Evolutionary conservation across 768 basidiomycete species (phyloP), one percentile per base, ranked within the genome.

Genomic region (Dioszegia crocea): DNA sequence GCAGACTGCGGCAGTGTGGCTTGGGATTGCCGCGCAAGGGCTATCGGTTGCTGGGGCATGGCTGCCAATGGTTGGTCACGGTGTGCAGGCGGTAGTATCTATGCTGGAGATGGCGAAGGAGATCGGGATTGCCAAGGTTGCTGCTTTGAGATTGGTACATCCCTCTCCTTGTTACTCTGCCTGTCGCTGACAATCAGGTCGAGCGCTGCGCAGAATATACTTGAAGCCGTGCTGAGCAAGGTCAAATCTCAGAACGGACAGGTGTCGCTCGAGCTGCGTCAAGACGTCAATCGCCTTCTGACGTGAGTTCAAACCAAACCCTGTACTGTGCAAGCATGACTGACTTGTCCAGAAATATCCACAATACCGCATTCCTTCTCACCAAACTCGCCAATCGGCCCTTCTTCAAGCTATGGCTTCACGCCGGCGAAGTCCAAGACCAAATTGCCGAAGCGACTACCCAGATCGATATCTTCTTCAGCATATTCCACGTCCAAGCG

Each of bases 361-460:
- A 62, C 21, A 29, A 61, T 11, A 65, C 57, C 23, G 55, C 79
- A 39, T 62, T 68, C 1, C 82, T 89, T 63, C 79, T 88, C 26
- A 67, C 80, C 54, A 85, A 83, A 63, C 84, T 88, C 62, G 78
- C 80, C 16, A 79, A 83, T 40, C 79, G 87, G 1, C 86, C 88
- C 0, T 90, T 89, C 78, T 76, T 91, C 62, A 88, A 88, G 74
- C 81, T 88, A 3, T 90, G 88, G 68, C 80, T 91, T 38, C 84
- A 85, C 69, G 83, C 87, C 41, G 85, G 87, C 38, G 87, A 89
- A 62, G 85, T 85, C 27, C 69, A 81, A 16, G 77, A 79, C 2
- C 81, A 83, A 30, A 83, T 89, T 36, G 66, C 73, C 0, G 76
- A 70, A 2, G 86, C 85, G 50, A 82, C 84, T 50, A 78, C 81